Evolutionary conservation across 2,329 filamentous ascomycete genomes (phyloP).

Genomic region (Penicillium concentricum): DNA sequence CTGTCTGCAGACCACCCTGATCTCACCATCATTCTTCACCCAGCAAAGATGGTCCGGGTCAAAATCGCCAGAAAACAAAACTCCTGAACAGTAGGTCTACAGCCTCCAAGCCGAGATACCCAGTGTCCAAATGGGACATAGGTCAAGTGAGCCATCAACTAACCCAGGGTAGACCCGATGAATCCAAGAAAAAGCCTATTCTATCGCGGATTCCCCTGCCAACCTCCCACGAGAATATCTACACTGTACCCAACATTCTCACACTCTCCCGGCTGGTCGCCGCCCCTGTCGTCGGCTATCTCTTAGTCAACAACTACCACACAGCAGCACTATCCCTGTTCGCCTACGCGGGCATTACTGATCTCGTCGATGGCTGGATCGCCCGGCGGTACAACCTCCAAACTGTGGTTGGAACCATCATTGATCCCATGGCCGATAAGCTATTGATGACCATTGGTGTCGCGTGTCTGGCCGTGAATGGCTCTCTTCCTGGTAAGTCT

Average conservation of each 20-base stretch:
- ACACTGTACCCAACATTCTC: slow-evolving; percentile 91
- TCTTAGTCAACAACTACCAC: slow-evolving; percentile 80
- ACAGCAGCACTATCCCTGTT: slow-evolving; percentile 80
- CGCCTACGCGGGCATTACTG: slow-evolving; percentile 85
- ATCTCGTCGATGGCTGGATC: slow-evolving; percentile 91
- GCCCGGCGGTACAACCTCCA: slow-evolving; percentile 82
- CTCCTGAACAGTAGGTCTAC: slow-evolving; percentile 19
- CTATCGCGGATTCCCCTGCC: slow-evolving; percentile 34
- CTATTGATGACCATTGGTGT: slow-evolving; percentile 91
- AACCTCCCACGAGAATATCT: slow-evolving; percentile 77
- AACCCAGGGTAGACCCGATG: slow-evolving; percentile 17
- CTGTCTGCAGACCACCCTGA: neutral
- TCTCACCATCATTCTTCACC: slow-evolving; percentile 5
- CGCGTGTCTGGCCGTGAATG: slow-evolving; percentile 78
- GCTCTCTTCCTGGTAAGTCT: slow-evolving; percentile 69
- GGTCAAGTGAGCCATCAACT: neutral
- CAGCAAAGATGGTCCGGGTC: slow-evolving; percentile 26
- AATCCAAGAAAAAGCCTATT: slow-evolving; percentile 31
- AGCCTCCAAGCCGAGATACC: neutral
- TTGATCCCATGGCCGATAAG: slow-evolving; percentile 98
- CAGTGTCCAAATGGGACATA: neutral
- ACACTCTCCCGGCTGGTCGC: slow-evolving; percentile 82
- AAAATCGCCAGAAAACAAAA: slow-evolving; percentile 21
- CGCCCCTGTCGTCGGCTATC: slow-evolving; percentile 82
- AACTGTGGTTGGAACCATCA: slow-evolving; percentile 90